These are phyloP conservation scores for Penicillium freii DNA, from an alignment of 2,329 filamentous ascomycete species.

Conservation along the genomic window DNA sequence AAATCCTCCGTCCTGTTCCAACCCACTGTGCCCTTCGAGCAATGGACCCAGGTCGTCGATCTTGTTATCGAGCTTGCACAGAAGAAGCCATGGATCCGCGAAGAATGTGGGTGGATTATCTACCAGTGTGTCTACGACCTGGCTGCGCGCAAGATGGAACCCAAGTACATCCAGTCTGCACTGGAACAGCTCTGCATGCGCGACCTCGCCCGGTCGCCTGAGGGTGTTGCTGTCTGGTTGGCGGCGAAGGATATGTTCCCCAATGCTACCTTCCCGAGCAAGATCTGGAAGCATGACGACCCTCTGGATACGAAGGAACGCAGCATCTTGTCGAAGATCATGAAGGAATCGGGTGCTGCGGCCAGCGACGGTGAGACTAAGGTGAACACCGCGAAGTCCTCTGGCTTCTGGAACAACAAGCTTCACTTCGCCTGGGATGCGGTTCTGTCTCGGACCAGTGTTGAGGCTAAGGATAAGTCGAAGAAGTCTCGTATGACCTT, in stretches of 20 bases:
- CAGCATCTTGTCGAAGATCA: conserved; percentile 66
- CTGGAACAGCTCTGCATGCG: conserved; percentile 62
- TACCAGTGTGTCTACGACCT: conserved; percentile 67
- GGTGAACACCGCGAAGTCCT: conserved; percentile 39
- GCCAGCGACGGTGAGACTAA: conserved; percentile 32
- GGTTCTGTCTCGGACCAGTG: conserved; percentile 56
- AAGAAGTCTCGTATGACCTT: conserved; percentile 52
- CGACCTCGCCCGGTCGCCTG: conserved; percentile 74
- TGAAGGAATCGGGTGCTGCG: conserved; percentile 62
- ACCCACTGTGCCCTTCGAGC: conserved; percentile 50
- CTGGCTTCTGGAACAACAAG: conserved; percentile 74
- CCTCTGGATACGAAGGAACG: conserved; percentile 70
- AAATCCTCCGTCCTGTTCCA: conserved; percentile 71
- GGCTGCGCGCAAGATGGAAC: conserved; percentile 35
- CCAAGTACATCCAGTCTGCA: conserved; percentile 58
- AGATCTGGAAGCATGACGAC: conserved; percentile 71
- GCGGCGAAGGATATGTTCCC: conserved; percentile 64
- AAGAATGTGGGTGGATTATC: conserved; percentile 82
- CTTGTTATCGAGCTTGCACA: conserved; percentile 70
- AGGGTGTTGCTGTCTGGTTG: conserved; percentile 88
- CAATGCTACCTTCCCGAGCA: conserved; percentile 61
- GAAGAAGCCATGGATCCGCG: conserved; percentile 84
- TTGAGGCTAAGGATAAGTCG: conserved; percentile 27
- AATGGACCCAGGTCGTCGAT: conserved; percentile 63
- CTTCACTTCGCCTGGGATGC: conserved; percentile 86